Conservation (phyloP, 768 basidiomycete genomes). For the Hygrocybe coccinea region DNA sequence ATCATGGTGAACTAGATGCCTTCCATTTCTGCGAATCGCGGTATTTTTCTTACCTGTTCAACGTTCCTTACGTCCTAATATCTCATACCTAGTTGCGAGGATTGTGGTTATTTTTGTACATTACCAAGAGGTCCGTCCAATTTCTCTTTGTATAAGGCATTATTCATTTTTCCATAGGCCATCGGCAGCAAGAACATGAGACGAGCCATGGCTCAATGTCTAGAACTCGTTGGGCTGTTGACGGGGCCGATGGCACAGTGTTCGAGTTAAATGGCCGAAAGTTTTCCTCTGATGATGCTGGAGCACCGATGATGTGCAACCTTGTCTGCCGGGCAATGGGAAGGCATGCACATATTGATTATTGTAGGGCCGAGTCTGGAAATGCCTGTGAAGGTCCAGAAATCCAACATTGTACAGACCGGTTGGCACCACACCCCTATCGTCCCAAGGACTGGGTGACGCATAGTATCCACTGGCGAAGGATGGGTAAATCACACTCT, state of each 20-base stretch:
- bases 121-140: conserved; percentile 45
- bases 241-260: conserved; percentile 44
- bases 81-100: conserved; percentile 38
- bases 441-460: conserved; percentile 50
- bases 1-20: conserved; percentile 43
- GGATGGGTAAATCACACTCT: conserved; percentile 42
- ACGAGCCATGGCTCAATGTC: conserved; percentile 64
- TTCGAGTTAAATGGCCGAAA: conserved; percentile 53
- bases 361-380: conserved; percentile 40
- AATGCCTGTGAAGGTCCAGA: conserved; percentile 39
- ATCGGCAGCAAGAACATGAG: conserved; percentile 56
- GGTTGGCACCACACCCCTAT: conserved; percentile 43
- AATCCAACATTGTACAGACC: conserved; percentile 41
- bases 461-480: conserved; percentile 52
- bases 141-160: not conserved
- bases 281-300: conserved; percentile 50
- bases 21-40: conserved; percentile 53
- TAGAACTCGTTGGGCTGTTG: conserved; percentile 50
- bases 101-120: conserved; percentile 57
- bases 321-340: conserved; percentile 52
- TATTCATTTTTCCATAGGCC: conserved; percentile 34
- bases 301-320: conserved; percentile 62
- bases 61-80: not conserved
- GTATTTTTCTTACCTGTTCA: too few relatives aligned
- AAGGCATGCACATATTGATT: conserved; percentile 53